Evolutionary conservation across 371 early-diverging fungal genomes (phyloP), one percentile per base, ranked within the genome.

Genomic region (Rhizopus arrhizus): DNA sequence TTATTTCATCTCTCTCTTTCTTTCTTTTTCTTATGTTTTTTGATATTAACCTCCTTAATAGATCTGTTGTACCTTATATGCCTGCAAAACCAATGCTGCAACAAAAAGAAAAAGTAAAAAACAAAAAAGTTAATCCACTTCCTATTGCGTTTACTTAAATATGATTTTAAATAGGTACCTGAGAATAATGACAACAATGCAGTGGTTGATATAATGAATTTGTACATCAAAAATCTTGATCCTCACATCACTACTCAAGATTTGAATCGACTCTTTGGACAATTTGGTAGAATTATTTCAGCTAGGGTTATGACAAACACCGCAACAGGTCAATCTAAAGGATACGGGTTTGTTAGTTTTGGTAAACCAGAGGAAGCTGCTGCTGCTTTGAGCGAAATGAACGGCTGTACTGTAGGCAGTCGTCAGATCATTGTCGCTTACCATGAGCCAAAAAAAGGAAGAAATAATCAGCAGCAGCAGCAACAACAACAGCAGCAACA

Each of bases 151-250:
- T 22, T 22, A 22, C 22, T 22, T 22, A 22, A 22, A 22, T 22
- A 22, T 22, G 22, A 22, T 22, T 22, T 29, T 3, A 61, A 5
- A 61, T 49, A 56, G 34, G 7, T 3, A 36, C 6, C 6, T 49
- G 59, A 62, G 46, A 59, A 61, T 15, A 32, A 36, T 28, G 59
- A 59, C n/a, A 10, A 22, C 35, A 62, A 43, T 29, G 58, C 51
- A 32, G 65, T 28, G 34, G 60, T 77, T 33, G 78, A 77, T 34
- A 60, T 64, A 29, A 65, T 70, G 59, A 81, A 81, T 48, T 67
- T 81, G 29, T 81, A 78, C 49, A 77, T 81, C 56, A 81, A 81
- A 60, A 81, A 81, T 53, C 66, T 81, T 36, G 82, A 81, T 48
- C 70, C 77, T 29, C 66, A 66, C 32, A 72, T 81, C 36, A 77